Evolutionary conservation across 2,329 filamentous ascomycete genomes (phyloP), one percentile per base, ranked within the genome.

Genomic region (Curvularia sp.): DNA sequence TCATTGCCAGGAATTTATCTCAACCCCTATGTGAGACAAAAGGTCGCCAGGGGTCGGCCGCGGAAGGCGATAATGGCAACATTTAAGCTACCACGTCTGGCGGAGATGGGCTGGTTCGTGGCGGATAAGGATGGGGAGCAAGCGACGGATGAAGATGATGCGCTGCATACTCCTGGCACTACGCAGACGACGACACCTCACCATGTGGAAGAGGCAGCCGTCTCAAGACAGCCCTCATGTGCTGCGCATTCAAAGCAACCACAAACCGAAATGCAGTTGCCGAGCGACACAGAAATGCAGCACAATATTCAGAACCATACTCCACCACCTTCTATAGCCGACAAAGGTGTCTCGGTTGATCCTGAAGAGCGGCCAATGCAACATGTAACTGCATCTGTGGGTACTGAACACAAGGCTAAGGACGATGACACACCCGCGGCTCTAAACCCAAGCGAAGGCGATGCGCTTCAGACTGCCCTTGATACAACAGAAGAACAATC

Each of bases 1-100:
- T 51, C 65, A 8, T 60, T 64, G 4, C 73, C 78, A 35, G 80
- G 80, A 0, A 53, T 82, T 0, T 81, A 81, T 58, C 68, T 82
- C 52, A 78, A 83, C 57, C 79, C 80, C n/a, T 78, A 77, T 24
- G 78, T 78, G 15, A 79, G 77, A n/a, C 68, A 56, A 46, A 74
- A 64, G 57, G 66, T 66, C 60, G 64, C 41, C 24, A 68, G 71
- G 41, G 81, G 81, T 24, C 74, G 80, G 28, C 80, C 80, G 8
- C 71, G 70, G 15, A 81, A 79, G 55, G 76, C 78, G 8, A 68
- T 78, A 22, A 76, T 83, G 28, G 78, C 75, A 6, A 77, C 81
- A 0, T 73, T 83, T 64, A 81, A 77, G 55, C 74, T 74, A 13
- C 44, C 61, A 15, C 61, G 66, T 6, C 64, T 83, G 9, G 63